A percentile compares a stretch with the other conserved stretches of the same genome.
Evolutionary conservation across 2,329 filamentous ascomycete species (phyloP).

Genomic region (Colletotrichum somersetense): DNA sequence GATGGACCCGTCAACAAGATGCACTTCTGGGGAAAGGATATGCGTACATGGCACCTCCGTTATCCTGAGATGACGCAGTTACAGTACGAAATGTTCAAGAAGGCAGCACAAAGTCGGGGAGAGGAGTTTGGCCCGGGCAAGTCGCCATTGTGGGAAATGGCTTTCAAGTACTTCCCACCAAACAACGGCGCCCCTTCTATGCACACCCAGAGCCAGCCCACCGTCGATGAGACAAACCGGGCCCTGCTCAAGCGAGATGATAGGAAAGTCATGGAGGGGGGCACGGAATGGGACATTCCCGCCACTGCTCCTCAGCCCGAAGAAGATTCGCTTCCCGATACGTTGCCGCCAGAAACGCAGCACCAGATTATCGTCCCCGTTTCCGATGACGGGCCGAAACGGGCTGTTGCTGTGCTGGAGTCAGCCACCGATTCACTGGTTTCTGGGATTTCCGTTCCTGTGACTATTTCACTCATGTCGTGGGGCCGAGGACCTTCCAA

Average conservation of each 20-base stretch:
- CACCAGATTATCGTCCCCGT: slow-evolving; percentile 51
- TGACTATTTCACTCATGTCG: slow-evolving; percentile 76
- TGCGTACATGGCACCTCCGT: slow-evolving; percentile 68
- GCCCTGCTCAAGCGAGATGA: slow-evolving; percentile 45
- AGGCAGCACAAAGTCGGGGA: slow-evolving; percentile 62
- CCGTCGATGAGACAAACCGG: slow-evolving; percentile 38
- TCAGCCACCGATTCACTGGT: slow-evolving; percentile 76
- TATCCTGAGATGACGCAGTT: slow-evolving; percentile 75
- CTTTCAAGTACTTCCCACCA: slow-evolving; percentile 70
- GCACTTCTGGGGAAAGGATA: slow-evolving; percentile 69
- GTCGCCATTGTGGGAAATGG: slow-evolving; percentile 66
- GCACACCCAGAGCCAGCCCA: slow-evolving; percentile 32
- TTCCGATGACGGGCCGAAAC: slow-evolving; percentile 51
- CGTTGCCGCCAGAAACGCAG: slow-evolving; percentile 52
- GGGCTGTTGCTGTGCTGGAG: slow-evolving; percentile 73
- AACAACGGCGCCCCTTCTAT: slow-evolving; percentile 39
- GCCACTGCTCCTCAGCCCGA: slow-evolving; percentile 44
- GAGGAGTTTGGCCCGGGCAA: slow-evolving; percentile 68
- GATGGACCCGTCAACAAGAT: slow-evolving; percentile 68
- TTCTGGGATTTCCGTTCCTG: slow-evolving; percentile 70
- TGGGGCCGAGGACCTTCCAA: slow-evolving; percentile 83
- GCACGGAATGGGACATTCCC: slow-evolving; percentile 46
- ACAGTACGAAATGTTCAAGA: slow-evolving; percentile 67
- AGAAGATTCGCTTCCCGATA: slow-evolving; percentile 52
- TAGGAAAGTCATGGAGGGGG: slow-evolving; percentile 46